Evolutionary conservation across 2,329 filamentous ascomycete genomes (phyloP).

Genomic region (Aspergillus sclerotialis): DNA sequence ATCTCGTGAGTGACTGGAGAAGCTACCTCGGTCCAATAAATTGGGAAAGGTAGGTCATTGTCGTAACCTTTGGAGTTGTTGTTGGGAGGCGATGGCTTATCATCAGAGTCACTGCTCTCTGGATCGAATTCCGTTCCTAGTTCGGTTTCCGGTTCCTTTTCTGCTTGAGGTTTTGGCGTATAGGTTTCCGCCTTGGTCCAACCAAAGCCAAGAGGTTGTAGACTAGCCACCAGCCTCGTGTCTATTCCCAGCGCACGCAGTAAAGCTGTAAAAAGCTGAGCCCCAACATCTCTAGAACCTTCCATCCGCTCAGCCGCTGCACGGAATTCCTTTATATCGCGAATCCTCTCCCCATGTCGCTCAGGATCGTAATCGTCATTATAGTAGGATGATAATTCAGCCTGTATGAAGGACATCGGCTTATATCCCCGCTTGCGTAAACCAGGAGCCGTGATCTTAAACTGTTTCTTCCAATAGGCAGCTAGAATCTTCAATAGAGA

Average conservation of each 20-base stretch:
- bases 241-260: constrained; percentile 75
- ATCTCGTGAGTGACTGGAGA: constrained; percentile 75
- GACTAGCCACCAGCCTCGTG: constrained; percentile 70
- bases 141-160: constrained; percentile 6
- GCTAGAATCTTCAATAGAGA: constrained; percentile 68
- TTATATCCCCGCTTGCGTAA: constrained; percentile 88
- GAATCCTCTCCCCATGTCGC: constrained; percentile 69
- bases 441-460: constrained; percentile 68
- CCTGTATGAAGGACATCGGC: constrained; percentile 64
- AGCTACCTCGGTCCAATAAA: constrained; percentile 88
- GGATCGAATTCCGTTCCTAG: constrained; percentile 13
- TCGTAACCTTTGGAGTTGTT: constrained; percentile 52
- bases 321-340: constrained; percentile 61
- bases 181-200: constrained; percentile 85
- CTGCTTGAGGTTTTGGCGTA: constrained; percentile 24
- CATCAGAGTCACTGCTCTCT: constrained; percentile 12
- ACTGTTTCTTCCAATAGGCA: constrained; percentile 82
- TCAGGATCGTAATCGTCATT: constrained; percentile 55
- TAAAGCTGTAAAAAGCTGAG: constrained; percentile 83
- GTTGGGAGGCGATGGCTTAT: constrained; percentile 28
- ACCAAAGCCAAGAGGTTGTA: constrained; percentile 83
- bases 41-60: constrained; percentile 70
- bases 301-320: constrained; percentile 60
- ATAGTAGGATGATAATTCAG: constrained; percentile 64
- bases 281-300: constrained; percentile 80